phyloP scores from a whole-genome alignment of 768 basidiomycete genomes.

The Candolleomyces aberdarensis region DNA sequence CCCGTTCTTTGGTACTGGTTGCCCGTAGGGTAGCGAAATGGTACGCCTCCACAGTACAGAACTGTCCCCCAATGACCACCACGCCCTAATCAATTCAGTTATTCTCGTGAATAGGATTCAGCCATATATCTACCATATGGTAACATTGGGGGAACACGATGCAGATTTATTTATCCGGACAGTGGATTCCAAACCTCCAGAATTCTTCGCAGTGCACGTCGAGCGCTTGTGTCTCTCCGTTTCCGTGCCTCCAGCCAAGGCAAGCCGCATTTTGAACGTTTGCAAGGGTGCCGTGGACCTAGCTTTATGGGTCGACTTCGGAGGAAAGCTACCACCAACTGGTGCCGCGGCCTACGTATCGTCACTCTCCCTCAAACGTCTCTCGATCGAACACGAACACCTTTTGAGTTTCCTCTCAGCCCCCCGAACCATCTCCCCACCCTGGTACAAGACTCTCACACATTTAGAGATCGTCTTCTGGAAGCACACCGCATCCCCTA shows the following conservation, averaged over 20 bases:
- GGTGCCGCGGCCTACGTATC: constrained; percentile 20
- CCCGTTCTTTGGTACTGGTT: constrained; percentile 30
- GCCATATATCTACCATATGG: constrained; percentile 36
- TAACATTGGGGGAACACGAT: constrained; percentile 30
- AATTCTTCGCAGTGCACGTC: constrained; percentile 35
- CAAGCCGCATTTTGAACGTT: constrained; percentile 27
- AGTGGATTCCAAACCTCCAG: constrained; percentile 26
- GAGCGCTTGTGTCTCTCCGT: constrained; percentile 37
- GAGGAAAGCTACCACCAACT: constrained; percentile 11
- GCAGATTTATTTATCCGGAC: constrained; percentile 34
- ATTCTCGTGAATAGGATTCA: constrained; percentile 28
- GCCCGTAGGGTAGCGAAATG: constrained; percentile 31
- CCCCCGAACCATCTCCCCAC: constrained; percentile 7
- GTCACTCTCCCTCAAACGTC: constrained; percentile 25
- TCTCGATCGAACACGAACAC: constrained; percentile 33
- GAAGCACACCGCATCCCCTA: constrained; percentile 19
- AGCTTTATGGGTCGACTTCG: constrained; percentile 36
- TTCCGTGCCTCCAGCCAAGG: constrained; percentile 24
- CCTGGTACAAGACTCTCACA: constrained; percentile 29
- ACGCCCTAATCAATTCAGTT: constrained; percentile 1
- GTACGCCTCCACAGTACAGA: constrained; percentile 18
- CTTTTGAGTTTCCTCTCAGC: constrained; percentile 13
- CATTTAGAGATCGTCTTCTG: constrained; percentile 38
- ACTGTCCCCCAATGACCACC: background rate
- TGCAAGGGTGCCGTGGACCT: constrained; percentile 37